Conservation (phyloP, 1,284 basidiomycete species). For the Leccinum subspadiceum region DNA sequence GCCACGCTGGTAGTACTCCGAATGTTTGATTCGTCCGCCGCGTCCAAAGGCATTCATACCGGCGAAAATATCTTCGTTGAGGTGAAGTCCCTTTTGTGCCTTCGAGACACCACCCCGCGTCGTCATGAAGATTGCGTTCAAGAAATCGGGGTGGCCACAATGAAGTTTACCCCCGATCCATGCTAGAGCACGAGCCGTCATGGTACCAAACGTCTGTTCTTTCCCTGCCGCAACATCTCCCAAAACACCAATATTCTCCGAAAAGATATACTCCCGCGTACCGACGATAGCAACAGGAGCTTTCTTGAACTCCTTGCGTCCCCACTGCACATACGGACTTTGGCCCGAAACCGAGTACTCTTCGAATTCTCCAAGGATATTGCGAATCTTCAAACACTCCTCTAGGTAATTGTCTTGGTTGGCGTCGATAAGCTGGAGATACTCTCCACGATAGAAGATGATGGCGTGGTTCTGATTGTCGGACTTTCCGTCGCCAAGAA, state of each 20-base stretch:
- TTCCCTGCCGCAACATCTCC: constrained; percentile 99
- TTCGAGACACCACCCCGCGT: constrained; percentile 99
- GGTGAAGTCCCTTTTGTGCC: constrained; percentile 97
- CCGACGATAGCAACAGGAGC: constrained; percentile 97
- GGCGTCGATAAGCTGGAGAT: constrained; percentile 98
- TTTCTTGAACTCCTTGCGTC: constrained; percentile 88
- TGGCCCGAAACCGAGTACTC: constrained; percentile 89
- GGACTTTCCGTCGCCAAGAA: constrained; percentile 98
- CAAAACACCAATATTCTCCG: constrained; percentile 98
- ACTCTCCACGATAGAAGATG: constrained; percentile 98
- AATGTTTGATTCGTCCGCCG: constrained; percentile 98
- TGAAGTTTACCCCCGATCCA: constrained; percentile 99
- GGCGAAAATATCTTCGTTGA: constrained; percentile 99
- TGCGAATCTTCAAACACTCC: constrained; percentile 98
- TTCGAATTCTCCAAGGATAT: constrained; percentile 97
- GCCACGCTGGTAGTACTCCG: constrained; percentile 98
- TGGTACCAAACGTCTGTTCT: constrained; percentile 99
- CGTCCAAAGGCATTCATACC: constrained; percentile 99
- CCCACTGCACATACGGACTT: constrained; percentile 94
- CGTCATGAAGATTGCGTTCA: constrained; percentile 98
- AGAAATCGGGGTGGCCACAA: constrained; percentile 99
- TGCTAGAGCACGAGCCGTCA: constrained; percentile 93
- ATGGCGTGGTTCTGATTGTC: constrained; percentile 99
- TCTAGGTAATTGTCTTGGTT: constrained; percentile 99
- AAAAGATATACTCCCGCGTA: constrained; percentile 99